Base-by-base conservation (phyloP, 2,329 filamentous ascomycete species). In the Paracoccidioides brasiliensis region DNA sequence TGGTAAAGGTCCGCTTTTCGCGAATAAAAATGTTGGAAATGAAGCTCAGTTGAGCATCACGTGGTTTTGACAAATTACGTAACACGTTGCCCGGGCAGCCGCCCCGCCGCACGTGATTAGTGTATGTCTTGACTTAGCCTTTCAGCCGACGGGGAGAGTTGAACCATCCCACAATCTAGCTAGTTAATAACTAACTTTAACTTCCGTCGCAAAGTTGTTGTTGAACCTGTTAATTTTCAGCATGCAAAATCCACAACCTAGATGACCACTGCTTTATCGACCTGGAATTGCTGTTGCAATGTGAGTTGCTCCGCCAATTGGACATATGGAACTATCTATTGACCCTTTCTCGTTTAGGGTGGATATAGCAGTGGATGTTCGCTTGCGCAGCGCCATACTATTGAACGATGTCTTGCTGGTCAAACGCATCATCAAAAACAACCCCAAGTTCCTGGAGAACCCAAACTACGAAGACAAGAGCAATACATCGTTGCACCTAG, bases 401-500 rank as follows among this genome's bases (percentile, higher is more conserved):
- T 79, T 82, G 64, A 83, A 86, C 69, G 85, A 91, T 67, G 72
- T 80, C 69, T 74, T 82, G 55, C 84, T 95, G 60, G 85, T 90
- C 62, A 74, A 79, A 62, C 86, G 89, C 67, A 90, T 95, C 67
- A 77, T 94, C 61, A 80, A 78, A 60, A 83, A 83, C 57, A 83
- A 91, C 65, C 86, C 85, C 0, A 67, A 73, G 15, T 80, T 85
- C 59, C 76, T 95, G 33, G 84, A 85, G 65, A 95, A 95, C 66
- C 88, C 89, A 2, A 88, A 95, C 69, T 80, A 81, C 63, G 80
- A 82, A 3, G 78, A 83, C 59, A 83, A 88, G 61, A 86, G 85
- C 68, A 93, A 94, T 73, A 91, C 88, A 2, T 89, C 83, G 60
- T 78, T 95, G 42, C 89, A 95, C 69, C 78, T 95, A 2, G 87